Conservation (phyloP, 2,329 filamentous ascomycete species). For the Trichoderma sp. region DNA sequence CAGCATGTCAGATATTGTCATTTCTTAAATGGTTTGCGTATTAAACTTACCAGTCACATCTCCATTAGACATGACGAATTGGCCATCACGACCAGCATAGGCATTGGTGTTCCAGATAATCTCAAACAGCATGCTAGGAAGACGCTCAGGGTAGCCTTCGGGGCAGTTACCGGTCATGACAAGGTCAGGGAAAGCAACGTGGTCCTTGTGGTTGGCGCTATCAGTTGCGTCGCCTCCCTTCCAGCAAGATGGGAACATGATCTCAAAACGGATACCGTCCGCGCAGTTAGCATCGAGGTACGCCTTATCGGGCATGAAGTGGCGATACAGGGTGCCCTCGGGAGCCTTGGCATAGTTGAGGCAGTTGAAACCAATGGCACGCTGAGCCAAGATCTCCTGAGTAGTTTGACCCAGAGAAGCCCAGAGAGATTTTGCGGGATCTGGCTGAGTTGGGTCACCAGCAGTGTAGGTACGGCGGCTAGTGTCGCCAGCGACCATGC, state of each 20-base stretch:
- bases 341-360: conserved; percentile 68
- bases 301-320: conserved; percentile 74
- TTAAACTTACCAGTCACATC: conserved; percentile 63
- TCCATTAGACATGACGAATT: conserved; percentile 75
- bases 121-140: conserved; percentile 79
- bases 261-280: conserved; percentile 77
- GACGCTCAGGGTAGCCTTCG: conserved; percentile 60
- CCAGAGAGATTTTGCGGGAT: conserved; percentile 70
- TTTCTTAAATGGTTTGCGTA: not conserved
- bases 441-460: conserved; percentile 62
- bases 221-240: conserved; percentile 65
- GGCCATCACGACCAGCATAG: conserved; percentile 60
- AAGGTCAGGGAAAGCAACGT: conserved; percentile 75
- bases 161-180: conserved; percentile 79
- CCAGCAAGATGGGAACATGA: conserved; percentile 91
- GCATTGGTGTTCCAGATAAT: conserved; percentile 74
- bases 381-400: conserved; percentile 70
- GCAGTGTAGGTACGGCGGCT: conserved; percentile 66
- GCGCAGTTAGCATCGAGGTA: conserved; percentile 78
- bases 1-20: not conserved
- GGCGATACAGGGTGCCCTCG: conserved; percentile 76
- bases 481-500: conserved; percentile 77
- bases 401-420: conserved; percentile 55
- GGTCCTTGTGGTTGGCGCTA: conserved; percentile 54
- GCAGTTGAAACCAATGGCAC: conserved; percentile 92